Conservation (phyloP, 1,284 basidiomycete species). For the Pseudomicrostroma phylloplanum region DNA sequence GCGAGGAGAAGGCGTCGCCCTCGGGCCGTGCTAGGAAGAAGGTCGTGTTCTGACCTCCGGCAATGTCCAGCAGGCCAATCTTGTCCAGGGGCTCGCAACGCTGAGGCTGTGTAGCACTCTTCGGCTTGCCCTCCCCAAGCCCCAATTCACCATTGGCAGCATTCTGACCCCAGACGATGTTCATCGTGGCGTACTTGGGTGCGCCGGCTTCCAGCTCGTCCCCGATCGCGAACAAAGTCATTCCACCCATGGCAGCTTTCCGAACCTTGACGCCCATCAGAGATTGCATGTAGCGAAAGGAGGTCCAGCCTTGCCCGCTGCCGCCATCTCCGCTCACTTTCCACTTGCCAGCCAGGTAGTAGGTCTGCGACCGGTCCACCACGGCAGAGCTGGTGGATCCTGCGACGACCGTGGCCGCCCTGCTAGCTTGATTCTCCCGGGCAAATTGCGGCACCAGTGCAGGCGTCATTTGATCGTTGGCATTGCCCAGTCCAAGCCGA, state of each 20-base stretch:
- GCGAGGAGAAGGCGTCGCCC: slow-evolving; percentile 38
- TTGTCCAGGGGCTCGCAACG: slow-evolving; percentile 65
- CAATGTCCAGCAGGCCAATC: slow-evolving; percentile 71
- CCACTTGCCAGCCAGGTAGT: slow-evolving; percentile 65
- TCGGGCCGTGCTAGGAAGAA: slow-evolving; percentile 66
- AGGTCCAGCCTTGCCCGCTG: slow-evolving; percentile 28
- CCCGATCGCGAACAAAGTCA: slow-evolving; percentile 77
- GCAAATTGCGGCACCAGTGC: slow-evolving; percentile 43
- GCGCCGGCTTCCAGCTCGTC: slow-evolving; percentile 55
- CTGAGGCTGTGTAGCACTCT: slow-evolving; percentile 78
- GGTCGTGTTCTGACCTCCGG: slow-evolving; percentile 76
- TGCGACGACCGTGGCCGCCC: slow-evolving; percentile 65
- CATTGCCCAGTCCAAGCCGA: slow-evolving; percentile 62
- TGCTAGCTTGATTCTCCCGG: slow-evolving; percentile 59
- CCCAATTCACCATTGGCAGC: slow-evolving; percentile 69
- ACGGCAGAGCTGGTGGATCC: slow-evolving; percentile 78
- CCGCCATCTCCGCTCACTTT: slow-evolving; percentile 84
- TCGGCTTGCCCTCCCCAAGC: slow-evolving; percentile 68
- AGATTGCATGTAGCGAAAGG: slow-evolving; percentile 39
- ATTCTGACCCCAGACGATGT: slow-evolving; percentile 78
- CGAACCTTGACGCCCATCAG: slow-evolving; percentile 40
- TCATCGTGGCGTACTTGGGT: slow-evolving; percentile 59
- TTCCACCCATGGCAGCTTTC: slow-evolving; percentile 69
- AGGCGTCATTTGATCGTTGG: slow-evolving; percentile 61
- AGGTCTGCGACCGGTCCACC: slow-evolving; percentile 74